phyloP scores from a whole-genome alignment of 2,329 filamentous ascomycete genomes.

The Colletotrichum costaricense region DNA sequence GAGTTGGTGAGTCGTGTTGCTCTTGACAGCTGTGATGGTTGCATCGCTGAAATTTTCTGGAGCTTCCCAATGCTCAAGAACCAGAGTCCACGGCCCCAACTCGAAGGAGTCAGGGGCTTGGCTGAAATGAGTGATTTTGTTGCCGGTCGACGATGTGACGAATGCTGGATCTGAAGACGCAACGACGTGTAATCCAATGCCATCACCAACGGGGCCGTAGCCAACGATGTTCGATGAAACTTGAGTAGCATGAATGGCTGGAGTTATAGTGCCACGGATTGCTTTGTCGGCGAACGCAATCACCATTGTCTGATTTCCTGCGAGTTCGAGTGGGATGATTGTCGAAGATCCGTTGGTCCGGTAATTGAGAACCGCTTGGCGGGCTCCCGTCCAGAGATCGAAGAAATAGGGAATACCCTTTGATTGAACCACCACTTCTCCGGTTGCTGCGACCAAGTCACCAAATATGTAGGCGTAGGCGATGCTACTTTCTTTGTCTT shows the following conservation, averaged over 20 bases:
- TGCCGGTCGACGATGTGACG: no score
- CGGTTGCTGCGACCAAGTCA: neutral
- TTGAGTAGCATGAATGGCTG: neutral
- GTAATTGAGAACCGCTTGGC: slow-evolving; percentile 12
- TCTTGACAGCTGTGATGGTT: slow-evolving; percentile 3
- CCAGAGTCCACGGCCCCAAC: slow-evolving; percentile 7
- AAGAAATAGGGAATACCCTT: slow-evolving; percentile 2
- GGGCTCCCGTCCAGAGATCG: slow-evolving; percentile 20
- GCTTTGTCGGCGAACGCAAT: neutral
- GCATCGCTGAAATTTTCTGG: slow-evolving; percentile 15
- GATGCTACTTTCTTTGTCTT: neutral
- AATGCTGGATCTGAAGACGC: neutral
- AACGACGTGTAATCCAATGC: neutral
- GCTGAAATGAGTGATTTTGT: neutral
- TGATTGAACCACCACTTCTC: slow-evolving; percentile 4
- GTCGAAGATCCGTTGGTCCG: neutral
- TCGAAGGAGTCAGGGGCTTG: neutral
- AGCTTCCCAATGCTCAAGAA: slow-evolving; percentile 27
- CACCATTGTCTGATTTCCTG: slow-evolving; percentile 22
- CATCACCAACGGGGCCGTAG: neutral
- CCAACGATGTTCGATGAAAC: neutral
- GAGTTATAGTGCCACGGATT: neutral
- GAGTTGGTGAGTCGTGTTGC: slow-evolving; percentile 22
- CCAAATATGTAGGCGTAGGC: slow-evolving; percentile 22
- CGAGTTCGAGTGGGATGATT: slow-evolving; percentile 8